These are phyloP conservation scores for Metschnikowia lunata DNA, from an alignment of 805 yeast species.

Conservation along the genomic window DNA sequence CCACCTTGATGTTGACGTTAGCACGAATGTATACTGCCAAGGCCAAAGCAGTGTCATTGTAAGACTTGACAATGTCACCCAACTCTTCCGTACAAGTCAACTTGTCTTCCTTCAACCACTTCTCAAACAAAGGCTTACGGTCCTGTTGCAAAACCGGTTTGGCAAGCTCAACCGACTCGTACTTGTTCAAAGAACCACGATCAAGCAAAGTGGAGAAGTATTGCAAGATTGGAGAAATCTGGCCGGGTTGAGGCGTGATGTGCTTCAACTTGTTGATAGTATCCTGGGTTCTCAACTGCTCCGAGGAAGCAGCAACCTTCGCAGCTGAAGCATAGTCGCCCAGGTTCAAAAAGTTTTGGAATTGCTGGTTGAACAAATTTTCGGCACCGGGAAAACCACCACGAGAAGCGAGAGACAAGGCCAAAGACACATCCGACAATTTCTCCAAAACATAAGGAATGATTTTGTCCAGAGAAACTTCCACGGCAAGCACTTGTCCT, in stretches of 20 bases:
- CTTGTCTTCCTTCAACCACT: constrained; percentile 94
- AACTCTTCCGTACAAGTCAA: constrained; percentile 93
- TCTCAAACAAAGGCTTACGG: constrained; percentile 88
- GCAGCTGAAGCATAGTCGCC: constrained; percentile 94
- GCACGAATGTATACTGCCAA: constrained; percentile 87
- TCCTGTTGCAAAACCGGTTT: constrained; percentile 94
- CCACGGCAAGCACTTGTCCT: constrained; percentile 93
- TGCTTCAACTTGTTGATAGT: constrained; percentile 90
- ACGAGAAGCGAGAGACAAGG: constrained; percentile 84
- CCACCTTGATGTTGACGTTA: constrained; percentile 80
- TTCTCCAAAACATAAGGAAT: constrained; percentile 87
- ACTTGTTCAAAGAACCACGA: constrained; percentile 86
- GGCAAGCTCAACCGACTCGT: constrained; percentile 91
- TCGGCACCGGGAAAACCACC: constrained; percentile 99
- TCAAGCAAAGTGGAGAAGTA: constrained; percentile 89
- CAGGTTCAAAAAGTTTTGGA: constrained; percentile 73
- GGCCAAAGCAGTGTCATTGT: constrained; percentile 74
- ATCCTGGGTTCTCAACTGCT: constrained; percentile 87
- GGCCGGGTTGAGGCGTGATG: constrained; percentile 89
- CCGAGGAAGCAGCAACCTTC: constrained; percentile 92
- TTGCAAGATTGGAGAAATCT: constrained; percentile 88
- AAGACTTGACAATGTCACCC: constrained; percentile 92
- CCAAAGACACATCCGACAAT: constrained; percentile 80
- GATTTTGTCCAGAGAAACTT: constrained; percentile 75
- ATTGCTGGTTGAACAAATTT: constrained; percentile 83